Evolutionary conservation across 176 grass and related monocot species (phyloP), one percentile per base, ranked within the genome.

Genomic region (Otatea glauca): DNA sequence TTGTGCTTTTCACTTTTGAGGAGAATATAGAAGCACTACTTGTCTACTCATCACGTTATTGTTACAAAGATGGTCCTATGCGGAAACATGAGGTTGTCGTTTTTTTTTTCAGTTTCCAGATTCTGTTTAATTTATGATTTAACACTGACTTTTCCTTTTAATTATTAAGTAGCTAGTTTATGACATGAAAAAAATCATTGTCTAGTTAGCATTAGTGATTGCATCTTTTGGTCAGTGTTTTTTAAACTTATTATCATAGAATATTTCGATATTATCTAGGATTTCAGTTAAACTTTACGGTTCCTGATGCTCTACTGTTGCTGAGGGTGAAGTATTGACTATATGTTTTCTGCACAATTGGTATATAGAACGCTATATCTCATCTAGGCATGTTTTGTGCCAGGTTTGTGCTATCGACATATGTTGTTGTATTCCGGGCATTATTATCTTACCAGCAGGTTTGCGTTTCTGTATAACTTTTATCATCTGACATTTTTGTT

Each of bases 381-480:
- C 35, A 72, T 89, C 45, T 58, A 55, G 44, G 77, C 85, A 68
- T 91, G 13, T 76, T 78, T 82, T 83, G 17, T 89, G 77, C 81
- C 79, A 98, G 96, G 91, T 98, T 98, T 87, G 83, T 92, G 84
- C 84, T 98, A 76, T 95, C 91, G 50, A 95, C 92, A 64, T 98
- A 98, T 87, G 89, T 95, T 84, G 64, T 91, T 25, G 85, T 98
- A 66, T 98, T 98, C 77, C 83, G 75, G 53, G 85, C 89, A 54
- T 93, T 95, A 84, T 72, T 93, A 71, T 78, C 91, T 69, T 98
- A 98, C 62, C 82, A 98, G 85, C 89, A 98, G 96, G 96, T 98
- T 89, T 56, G 63, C 84, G 48, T 81, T 82, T 71, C 11, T 63
- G 35, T 66, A 41, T 51, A 84, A 47, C 48, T 12, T 65, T 79